A percentile compares a stretch with the other conserved stretches of the same genome.
Conservation (phyloP, 2,329 filamentous ascomycete species). For the Ascochyta lentis region DNA sequence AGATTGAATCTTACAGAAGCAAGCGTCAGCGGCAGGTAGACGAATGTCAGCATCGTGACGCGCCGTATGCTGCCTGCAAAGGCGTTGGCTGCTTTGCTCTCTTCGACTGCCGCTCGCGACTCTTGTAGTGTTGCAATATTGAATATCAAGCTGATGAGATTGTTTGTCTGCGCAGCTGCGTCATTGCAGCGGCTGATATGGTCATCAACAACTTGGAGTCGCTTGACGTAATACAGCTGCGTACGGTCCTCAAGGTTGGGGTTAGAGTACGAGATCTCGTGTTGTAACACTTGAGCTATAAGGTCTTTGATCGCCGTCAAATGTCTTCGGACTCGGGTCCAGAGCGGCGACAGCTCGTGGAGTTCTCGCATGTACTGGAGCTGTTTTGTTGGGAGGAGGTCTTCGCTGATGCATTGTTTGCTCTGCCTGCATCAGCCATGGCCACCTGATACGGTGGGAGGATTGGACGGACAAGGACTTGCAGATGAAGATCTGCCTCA, state of each 20-base stretch:
- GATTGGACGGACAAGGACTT: constrained; percentile 3
- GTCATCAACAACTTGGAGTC: constrained; percentile 16
- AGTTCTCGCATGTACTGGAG: constrained; percentile 18
- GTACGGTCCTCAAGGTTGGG: neutral
- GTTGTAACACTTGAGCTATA: constrained; percentile 10
- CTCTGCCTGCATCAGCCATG: constrained; percentile 5
- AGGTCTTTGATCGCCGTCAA: constrained; percentile 14
- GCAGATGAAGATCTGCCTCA: constrained; percentile 12
- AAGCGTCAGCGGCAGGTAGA: constrained; percentile 24
- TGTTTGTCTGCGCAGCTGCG: constrained; percentile 17
- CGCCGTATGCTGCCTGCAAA: constrained; percentile 17
- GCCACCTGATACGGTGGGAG: neutral
- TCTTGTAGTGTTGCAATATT: constrained; percentile 23
- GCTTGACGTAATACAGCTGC: constrained; percentile 5
- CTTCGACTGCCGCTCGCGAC: constrained; percentile 20
- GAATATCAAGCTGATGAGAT: constrained; percentile 22
- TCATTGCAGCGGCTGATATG: constrained; percentile 20
- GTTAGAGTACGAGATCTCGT: constrained; percentile 6
- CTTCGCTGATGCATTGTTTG: constrained; percentile 14
- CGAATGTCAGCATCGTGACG: constrained; percentile 21
- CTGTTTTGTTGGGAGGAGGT: constrained; percentile 10
- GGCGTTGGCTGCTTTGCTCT: constrained; percentile 22
- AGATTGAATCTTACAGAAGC: constrained; percentile 12
- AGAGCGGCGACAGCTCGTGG: constrained; percentile 16
- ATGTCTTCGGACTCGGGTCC: constrained; percentile 16